phyloP scores from a whole-genome alignment of 306 rosid genomes.

The Coriaria nepalensis region DNA sequence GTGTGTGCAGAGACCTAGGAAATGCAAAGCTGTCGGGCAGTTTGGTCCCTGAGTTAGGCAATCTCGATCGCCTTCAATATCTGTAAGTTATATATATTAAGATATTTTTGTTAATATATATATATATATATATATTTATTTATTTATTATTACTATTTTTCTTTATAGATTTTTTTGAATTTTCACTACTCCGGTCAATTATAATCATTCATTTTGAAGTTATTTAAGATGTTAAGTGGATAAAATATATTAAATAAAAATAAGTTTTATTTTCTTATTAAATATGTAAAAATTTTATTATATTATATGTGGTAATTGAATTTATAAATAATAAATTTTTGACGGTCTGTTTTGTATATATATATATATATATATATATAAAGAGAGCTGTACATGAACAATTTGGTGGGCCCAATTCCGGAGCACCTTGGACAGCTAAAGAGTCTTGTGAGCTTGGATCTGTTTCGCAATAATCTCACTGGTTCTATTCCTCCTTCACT shows the following conservation, averaged over 20 bases:
- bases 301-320: too few relatives aligned
- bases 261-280: too few relatives aligned
- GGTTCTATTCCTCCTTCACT: constrained; percentile 51
- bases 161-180: not conserved
- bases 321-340: too few relatives aligned
- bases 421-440: constrained; percentile 53
- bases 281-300: too few relatives aligned
- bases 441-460: constrained; percentile 72
- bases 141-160: not conserved
- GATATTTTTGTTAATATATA: too few relatives aligned
- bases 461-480: constrained; percentile 59
- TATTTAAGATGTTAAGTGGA: too few relatives aligned
- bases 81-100: constrained; percentile 32
- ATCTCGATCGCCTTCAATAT: constrained; percentile 57
- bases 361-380: too few relatives aligned
- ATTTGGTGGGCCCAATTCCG: constrained; percentile 58
- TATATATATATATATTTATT: not conserved
- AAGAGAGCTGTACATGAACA: constrained; percentile 69
- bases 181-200: too few relatives aligned
- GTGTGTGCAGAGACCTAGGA: constrained; percentile 62
- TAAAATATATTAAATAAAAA: too few relatives aligned
- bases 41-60: constrained; percentile 60
- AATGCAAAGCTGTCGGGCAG: constrained; percentile 66
- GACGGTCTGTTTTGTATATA: too few relatives aligned
- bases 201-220: too few relatives aligned